Base-by-base conservation (phyloP, 805 yeast species). In the Zygoascus bituminiphila region DNA sequence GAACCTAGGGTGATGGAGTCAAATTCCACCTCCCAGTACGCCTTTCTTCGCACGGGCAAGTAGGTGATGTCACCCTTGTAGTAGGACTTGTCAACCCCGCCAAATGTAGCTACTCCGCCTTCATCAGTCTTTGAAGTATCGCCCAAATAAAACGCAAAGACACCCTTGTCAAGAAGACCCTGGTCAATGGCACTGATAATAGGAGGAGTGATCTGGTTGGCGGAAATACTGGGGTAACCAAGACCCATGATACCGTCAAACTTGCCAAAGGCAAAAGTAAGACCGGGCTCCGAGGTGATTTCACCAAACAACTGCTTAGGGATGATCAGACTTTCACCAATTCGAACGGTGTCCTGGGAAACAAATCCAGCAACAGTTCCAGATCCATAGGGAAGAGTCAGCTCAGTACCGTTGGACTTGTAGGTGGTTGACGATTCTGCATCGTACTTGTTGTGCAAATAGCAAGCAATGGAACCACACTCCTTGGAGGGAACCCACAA, bases 21-120 rank as follows among this genome's bases (percentile, higher is more conserved):
- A 58, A 93, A 84, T 59, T 83, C 79, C 52, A 93, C 98, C 76
- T 93, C 98, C 98, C 98, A 93, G 79, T 93, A 93, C 29, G 98
- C 98, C 81, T 89, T 88, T 78, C 98, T 87, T 76, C 98, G 88
- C 54, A 93, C 94, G 51, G 98, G 98, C 70, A 93, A 78, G 88
- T 95, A 88, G 46, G 91, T 85, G 62, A 93, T 77, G 58, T 91
- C 79, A 57, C 98, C 98, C 44, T 73, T 69, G 68, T 72, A 88
- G 65, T 81, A 78, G 53, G 81, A 65, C 58, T 81, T 76, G 64
- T 91, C 97, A 57, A 82, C 74, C 58, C 98, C 98, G 66, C 98
- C 98, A 64, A 93, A 87, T 26, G 96, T 87, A 57, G 93, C 96
- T 57, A 83, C 78, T 61, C 98, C 98, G 45, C 96, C 96, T 50